Evolutionary conservation across 2,329 filamentous ascomycete genomes (phyloP), one percentile per base, ranked within the genome.

Genomic region (Trichocomaceae sp.): DNA sequence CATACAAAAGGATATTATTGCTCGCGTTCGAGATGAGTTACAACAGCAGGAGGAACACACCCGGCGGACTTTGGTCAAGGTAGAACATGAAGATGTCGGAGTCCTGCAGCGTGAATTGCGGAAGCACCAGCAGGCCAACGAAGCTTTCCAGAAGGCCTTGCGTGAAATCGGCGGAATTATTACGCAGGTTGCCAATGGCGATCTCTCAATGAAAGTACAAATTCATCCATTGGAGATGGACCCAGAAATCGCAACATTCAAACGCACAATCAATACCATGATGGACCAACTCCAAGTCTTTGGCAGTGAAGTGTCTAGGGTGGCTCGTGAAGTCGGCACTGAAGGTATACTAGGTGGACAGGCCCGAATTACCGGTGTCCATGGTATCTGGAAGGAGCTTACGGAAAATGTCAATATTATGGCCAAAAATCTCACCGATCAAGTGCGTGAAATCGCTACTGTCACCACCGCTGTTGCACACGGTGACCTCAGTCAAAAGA

Each of bases 121-220:
- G 78, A 97, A 97, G 75, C 91, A 96, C 68, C 91, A 96, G 70
- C 93, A 96, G 74, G 93, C 95, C 68, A 99, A 99, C 72, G 85
- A 96, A 72, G 95, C 93, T 63, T 99, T 97, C 81, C 91, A 97
- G 70, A 97, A 97, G 73, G 93, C 93, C 10, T 77, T 99, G 33
- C 84, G 91, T 60, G 93, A 99, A 72, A 97, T 99, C 62, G 93
- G 93, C 63, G 93, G 92, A 68, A 97, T 99, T 64, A 89, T 97
- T 65, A 96, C 93, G 20, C 91, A 92, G 59, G 93, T 97, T 62
- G 93, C 91, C 54, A 87, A 88, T 64, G 90, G 90, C 70, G 90
- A 96, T 69, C 78, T 96, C 58, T 93, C 88, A 72, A 95, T 93
- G 77, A 92, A 95, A 73, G 90, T 95, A 60, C 82, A 90, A 64